These are phyloP conservation scores for Apiosordaria backusii DNA, from an alignment of 495 filamentous ascomycete genomes.

Conservation along the genomic window DNA sequence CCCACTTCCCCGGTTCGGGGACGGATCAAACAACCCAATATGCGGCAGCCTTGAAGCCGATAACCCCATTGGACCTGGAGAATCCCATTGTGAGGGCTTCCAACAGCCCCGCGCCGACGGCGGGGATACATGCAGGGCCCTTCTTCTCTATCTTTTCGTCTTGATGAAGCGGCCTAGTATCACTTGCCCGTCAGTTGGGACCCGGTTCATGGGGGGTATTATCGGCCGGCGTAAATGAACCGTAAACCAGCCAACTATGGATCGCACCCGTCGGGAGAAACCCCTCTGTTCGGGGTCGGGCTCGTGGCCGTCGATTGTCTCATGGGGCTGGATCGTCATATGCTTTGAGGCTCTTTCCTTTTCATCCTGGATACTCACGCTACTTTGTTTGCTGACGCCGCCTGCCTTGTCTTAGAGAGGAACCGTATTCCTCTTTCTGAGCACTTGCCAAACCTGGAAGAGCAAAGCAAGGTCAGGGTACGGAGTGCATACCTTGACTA, in stretches of 20 bases:
- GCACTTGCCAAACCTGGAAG: constrained; percentile 11
- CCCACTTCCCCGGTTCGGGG: constrained; percentile 3
- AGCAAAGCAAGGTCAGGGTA: constrained; percentile 3
- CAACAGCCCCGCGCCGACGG: constrained; percentile 6
- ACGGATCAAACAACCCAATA: constrained; percentile 1
- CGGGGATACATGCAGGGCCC: constrained; percentile 10
- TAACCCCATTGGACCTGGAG: constrained; percentile 10
- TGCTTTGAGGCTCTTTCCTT: background rate
- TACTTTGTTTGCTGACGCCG: background rate
- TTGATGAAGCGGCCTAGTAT: no score
- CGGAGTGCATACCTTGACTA: background rate
- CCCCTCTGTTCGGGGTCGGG: background rate
- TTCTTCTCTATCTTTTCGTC: constrained; percentile 6
- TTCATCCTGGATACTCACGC: background rate
- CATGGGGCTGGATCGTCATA: background rate
- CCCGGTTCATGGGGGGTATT: background rate
- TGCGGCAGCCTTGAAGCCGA: constrained; percentile 3
- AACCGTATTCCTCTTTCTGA: constrained; percentile 1
- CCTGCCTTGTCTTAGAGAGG: background rate
- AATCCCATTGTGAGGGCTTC: background rate
- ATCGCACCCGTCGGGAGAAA: background rate
- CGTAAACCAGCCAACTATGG: constrained; percentile 17
- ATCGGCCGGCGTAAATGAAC: constrained; percentile 17
- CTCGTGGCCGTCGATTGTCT: background rate
- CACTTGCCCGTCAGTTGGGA: constrained; percentile 3